These are phyloP conservation scores for Gymnopilus junonius DNA, from an alignment of 768 basidiomycete species.

Conservation along the genomic window DNA sequence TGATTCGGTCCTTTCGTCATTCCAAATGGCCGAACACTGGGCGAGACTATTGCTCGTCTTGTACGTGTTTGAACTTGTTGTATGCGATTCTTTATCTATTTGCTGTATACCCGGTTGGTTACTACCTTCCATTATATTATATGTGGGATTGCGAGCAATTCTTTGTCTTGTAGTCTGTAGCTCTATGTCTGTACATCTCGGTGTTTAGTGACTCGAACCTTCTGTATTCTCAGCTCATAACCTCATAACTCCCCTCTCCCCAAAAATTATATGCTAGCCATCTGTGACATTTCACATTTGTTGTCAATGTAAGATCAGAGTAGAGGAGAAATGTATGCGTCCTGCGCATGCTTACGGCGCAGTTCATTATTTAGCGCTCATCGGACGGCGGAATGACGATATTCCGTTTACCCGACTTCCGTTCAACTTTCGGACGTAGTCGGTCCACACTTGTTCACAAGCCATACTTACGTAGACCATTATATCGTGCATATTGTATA, in stretches of 20 bases:
- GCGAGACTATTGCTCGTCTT: neutral
- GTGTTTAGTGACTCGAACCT: neutral
- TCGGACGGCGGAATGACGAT: neutral
- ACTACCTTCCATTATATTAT: neutral
- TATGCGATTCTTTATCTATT: neutral
- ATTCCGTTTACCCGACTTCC: neutral
- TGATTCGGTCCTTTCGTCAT: neutral
- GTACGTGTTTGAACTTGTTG: neutral
- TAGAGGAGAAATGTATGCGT: neutral
- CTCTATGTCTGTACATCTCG: neutral
- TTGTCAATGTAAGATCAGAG: too few species aligned
- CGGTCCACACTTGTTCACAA: neutral
- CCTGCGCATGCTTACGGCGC: neutral
- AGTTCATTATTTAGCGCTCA: neutral
- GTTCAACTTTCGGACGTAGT: neutral
- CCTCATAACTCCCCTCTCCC: neutral
- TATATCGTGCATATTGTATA: too few species aligned
- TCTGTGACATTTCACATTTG: neutral
- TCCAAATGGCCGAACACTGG: neutral
- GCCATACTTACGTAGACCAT: too few species aligned
- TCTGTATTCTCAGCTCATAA: neutral
- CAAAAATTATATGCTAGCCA: neutral
- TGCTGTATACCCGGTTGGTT: neutral
- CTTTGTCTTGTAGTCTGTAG: slow-evolving; percentile 2
- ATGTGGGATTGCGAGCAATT: neutral